These are phyloP conservation scores for Dendrobium officinale DNA, from an alignment of 106 monocot genomes.

Conservation along the genomic window DNA sequence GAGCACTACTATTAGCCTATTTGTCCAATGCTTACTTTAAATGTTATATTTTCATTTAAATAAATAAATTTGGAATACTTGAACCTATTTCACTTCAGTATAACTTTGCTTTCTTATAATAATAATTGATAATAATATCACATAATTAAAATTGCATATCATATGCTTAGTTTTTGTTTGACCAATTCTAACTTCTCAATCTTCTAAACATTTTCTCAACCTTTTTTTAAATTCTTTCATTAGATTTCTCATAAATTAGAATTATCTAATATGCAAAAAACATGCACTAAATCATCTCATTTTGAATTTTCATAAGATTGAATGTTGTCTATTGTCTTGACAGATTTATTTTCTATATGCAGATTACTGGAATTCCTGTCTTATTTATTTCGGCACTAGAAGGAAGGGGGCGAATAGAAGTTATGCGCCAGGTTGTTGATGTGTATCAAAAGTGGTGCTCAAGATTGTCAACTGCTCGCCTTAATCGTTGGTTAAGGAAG, in stretches of 20 bases:
- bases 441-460: slow-evolving; percentile 88
- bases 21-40: too few relatives aligned
- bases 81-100: too few relatives aligned
- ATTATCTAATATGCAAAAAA: background rate
- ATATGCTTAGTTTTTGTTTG: background rate
- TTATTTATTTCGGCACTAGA: slow-evolving; percentile 94
- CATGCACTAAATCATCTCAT: background rate
- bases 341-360: background rate
- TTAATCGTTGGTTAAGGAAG: slow-evolving; percentile 91
- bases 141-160: background rate
- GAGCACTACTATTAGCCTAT: too few relatives aligned
- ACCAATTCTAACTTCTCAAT: background rate
- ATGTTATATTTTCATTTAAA: too few relatives aligned
- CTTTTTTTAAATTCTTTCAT: background rate
- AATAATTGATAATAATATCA: too few relatives aligned
- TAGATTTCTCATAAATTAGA: background rate
- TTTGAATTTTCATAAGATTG: background rate
- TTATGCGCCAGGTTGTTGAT: slow-evolving; percentile 76
- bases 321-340: background rate
- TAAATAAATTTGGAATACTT: too few relatives aligned
- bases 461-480: slow-evolving; percentile 79
- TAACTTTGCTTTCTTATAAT: too few relatives aligned
- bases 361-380: slow-evolving; percentile 92
- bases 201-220: background rate
- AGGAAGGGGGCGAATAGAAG: slow-evolving; percentile 63